Evolutionary conservation across 129 eudicot genomes (phyloP), one percentile per base, ranked within the genome.

Genomic region (Pulicaria dysenterica): DNA sequence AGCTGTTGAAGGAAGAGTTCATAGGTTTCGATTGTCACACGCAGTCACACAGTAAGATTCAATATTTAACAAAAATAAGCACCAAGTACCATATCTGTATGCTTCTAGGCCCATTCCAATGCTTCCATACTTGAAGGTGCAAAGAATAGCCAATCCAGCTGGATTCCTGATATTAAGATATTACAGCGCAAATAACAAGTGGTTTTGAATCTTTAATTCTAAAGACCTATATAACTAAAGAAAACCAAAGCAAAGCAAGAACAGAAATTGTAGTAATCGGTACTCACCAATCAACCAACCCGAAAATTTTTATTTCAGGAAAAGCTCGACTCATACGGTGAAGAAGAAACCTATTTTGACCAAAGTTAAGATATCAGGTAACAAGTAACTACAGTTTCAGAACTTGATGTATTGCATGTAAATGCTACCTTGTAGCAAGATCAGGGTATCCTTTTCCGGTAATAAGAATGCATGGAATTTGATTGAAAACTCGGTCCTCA

Each of bases 371-470:
- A 74, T 66, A 76, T 63, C 54, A 14, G 44, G 55, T 77, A 24
- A 42, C 31, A 24, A 54, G 19, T 49, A 70, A 66, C 44, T 61
- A 65, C 48, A 39, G 40, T 64, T 47, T 14, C 34, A 64, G 46
- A 65, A 13, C 11, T 39, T 81, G 11, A 60, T 60, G 42, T 59
- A 48, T 45, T 39, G 5, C 59, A 50, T 43, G 24, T 77, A 24
- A 49, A 37, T 12, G 34, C 9, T 80, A 95, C 99, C 99, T 83
- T 66, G 99, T 95, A 75, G 97, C 99, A 65, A 95, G 85, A 79
- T 95, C 99, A 66, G 97, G 99, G 75, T 86, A 95, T 63, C 99
- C 99, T 86, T 95, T 95, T 59, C 88, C 99, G 8, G 99, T 95
- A 70, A 95, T 88, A 71, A 95, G 83, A 83, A 95, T 95, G 79